A percentile compares a stretch with the other conserved stretches of the same genome.
These are phyloP conservation scores for Peniophora sp. DNA, from an alignment of 1,284 basidiomycete species.

Conservation along the genomic window DNA sequence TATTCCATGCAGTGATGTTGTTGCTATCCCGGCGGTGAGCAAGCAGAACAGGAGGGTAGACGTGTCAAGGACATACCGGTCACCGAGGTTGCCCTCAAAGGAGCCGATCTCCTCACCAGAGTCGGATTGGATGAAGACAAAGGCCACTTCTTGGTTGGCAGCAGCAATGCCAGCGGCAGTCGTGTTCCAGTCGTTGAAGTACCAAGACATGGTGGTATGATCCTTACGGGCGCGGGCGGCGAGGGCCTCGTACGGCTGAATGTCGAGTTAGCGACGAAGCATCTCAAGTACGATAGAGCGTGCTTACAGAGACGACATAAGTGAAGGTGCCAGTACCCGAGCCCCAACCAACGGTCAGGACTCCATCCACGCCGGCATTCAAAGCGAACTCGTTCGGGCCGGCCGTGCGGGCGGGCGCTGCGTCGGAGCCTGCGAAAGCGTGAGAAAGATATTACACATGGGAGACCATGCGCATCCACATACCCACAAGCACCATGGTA, in stretches of 20 bases:
- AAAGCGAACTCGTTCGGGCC: constrained; percentile 74
- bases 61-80: constrained; percentile 32
- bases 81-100: constrained; percentile 69
- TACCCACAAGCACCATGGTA: constrained; percentile 50
- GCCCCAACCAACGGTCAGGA: constrained; percentile 84
- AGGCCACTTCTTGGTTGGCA: constrained; percentile 45
- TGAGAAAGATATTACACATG: not conserved
- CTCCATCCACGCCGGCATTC: constrained; percentile 55
- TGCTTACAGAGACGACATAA: constrained; percentile 47
- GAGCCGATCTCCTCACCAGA: constrained; percentile 75
- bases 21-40: constrained; percentile 32
- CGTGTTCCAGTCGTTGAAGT: constrained; percentile 61
- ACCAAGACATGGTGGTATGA: constrained; percentile 50
- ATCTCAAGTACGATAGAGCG: not conserved
- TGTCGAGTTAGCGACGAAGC: not conserved
- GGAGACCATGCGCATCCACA: constrained; percentile 1
- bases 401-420: constrained; percentile 48
- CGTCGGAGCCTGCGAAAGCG: constrained; percentile 43
- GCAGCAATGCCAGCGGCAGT: constrained; percentile 43
- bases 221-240: constrained; percentile 53
- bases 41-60: not conserved
- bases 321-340: constrained; percentile 58
- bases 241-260: constrained; percentile 59
- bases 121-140: constrained; percentile 70
- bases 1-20: constrained; percentile 76